A percentile compares a stretch with the other conserved stretches of the same genome.
phyloP scores from a whole-genome alignment of 164 flowering plant genomes.

The Tinospora cordifolia region DNA sequence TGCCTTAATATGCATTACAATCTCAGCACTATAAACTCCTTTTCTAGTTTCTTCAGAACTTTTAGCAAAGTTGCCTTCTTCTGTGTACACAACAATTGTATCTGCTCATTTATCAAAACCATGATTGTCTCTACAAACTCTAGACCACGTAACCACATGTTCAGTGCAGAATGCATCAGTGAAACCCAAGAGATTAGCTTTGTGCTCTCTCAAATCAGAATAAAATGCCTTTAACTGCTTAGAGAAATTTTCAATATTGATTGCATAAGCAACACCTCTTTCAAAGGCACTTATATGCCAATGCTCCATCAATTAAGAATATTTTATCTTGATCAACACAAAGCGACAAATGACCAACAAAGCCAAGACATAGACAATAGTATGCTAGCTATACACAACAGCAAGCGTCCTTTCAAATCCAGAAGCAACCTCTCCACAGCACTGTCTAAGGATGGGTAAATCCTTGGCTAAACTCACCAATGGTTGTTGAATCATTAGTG shows the following conservation, averaged over 20 bases:
- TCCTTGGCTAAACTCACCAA: too few relatives aligned
- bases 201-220: slow-evolving; percentile 49
- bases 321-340: not conserved
- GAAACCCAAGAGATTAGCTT: slow-evolving; percentile 44
- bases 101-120: slow-evolving; percentile 54
- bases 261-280: slow-evolving; percentile 25
- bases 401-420: too few relatives aligned
- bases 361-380: not conserved
- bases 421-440: too few relatives aligned
- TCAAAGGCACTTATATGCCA: slow-evolving; percentile 23
- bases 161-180: slow-evolving; percentile 54
- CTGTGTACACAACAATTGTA: slow-evolving; percentile 65
- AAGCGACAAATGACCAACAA: not conserved
- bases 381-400: too few relatives aligned
- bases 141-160: slow-evolving; percentile 69
- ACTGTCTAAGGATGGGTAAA: too few relatives aligned
- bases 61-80: slow-evolving; percentile 66
- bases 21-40: slow-evolving; percentile 39
- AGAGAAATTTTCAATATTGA: slow-evolving; percentile 36
- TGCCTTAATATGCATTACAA: slow-evolving; percentile 68
- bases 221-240: slow-evolving; percentile 47
- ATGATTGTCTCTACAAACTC: slow-evolving; percentile 84
- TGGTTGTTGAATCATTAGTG: too few relatives aligned
- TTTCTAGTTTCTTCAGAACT: slow-evolving; percentile 41
- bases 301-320: slow-evolving; percentile 25